phyloP scores from a whole-genome alignment of 2,329 filamentous ascomycete species.

The Beauveria australis region DNA sequence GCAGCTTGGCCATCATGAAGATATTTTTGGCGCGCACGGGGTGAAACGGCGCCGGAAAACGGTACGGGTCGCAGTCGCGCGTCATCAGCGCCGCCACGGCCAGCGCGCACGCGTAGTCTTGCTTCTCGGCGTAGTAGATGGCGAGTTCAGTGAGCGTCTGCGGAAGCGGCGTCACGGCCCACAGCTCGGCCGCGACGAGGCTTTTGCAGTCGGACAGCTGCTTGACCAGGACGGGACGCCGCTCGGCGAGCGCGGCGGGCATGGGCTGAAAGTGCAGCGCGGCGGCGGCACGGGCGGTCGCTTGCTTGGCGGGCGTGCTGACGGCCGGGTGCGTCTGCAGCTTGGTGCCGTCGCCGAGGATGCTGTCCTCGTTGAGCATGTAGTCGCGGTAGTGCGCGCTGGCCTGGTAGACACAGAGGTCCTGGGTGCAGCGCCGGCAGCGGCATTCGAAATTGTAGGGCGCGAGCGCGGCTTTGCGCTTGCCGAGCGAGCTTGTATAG shows the following conservation, averaged over 20 bases:
- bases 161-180: slow-evolving; percentile 42
- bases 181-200: slow-evolving; percentile 26
- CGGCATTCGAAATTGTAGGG: slow-evolving; percentile 46
- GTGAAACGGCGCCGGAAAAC: slow-evolving; percentile 41
- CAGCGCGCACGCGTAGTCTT: slow-evolving; percentile 35
- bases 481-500: slow-evolving; percentile 34
- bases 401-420: slow-evolving; percentile 48
- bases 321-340: slow-evolving; percentile 22
- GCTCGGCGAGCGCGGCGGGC: slow-evolving; percentile 20
- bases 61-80: slow-evolving; percentile 41
- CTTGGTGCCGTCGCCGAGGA: slow-evolving; percentile 32
- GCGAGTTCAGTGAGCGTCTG: slow-evolving; percentile 36
- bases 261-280: slow-evolving; percentile 18
- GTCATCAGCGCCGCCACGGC: slow-evolving; percentile 40
- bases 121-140: slow-evolving; percentile 35
- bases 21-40: slow-evolving; percentile 42
- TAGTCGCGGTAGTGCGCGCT: slow-evolving; percentile 33
- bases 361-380: slow-evolving; percentile 28
- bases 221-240: slow-evolving; percentile 14
- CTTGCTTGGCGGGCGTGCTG: slow-evolving; percentile 13
- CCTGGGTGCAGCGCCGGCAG: slow-evolving; percentile 40
- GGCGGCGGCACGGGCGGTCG: slow-evolving; percentile 21
- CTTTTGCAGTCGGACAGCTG: slow-evolving; percentile 19
- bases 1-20: slow-evolving; percentile 42
- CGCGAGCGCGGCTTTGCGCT: slow-evolving; percentile 34